Conservation (phyloP, 306 rosid species). For the Prunus fruticosa region DNA sequence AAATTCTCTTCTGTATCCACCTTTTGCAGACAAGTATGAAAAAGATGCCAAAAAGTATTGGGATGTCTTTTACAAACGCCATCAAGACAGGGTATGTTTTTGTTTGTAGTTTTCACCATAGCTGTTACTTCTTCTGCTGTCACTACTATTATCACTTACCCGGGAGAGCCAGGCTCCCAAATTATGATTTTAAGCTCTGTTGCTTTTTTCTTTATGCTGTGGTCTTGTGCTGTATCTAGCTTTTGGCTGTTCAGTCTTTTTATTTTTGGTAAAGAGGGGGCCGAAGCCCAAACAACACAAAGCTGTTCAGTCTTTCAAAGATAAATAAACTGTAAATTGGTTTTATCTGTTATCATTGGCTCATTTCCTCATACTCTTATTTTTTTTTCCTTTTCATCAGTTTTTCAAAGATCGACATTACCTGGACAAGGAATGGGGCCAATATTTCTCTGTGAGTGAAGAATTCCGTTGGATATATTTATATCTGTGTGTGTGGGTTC, state of each 20-base stretch:
- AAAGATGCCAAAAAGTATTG: slow-evolving; percentile 87
- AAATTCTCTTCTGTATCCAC: background rate
- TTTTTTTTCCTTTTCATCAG: slow-evolving; percentile 28
- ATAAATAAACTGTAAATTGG: background rate
- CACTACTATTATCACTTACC: background rate
- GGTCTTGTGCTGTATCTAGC: background rate
- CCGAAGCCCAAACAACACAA: no score
- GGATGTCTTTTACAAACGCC: slow-evolving; percentile 91
- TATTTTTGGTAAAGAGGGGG: no score
- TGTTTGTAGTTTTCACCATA: background rate
- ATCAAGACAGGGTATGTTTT: slow-evolving; percentile 69
- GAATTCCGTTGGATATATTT: slow-evolving; percentile 3
- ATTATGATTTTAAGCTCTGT: background rate
- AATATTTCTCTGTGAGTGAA: slow-evolving; percentile 72
- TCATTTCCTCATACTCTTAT: slow-evolving; percentile 4
- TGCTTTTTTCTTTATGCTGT: background rate
- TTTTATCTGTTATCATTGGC: background rate
- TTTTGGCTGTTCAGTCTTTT: background rate
- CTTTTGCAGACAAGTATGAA: slow-evolving; percentile 72
- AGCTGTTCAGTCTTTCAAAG: background rate
- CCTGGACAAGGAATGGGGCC: slow-evolving; percentile 97
- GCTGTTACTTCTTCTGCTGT: background rate
- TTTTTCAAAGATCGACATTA: slow-evolving; percentile 89
- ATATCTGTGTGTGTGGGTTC: background rate
- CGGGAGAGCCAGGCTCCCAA: background rate